A percentile compares a stretch with the other conserved stretches of the same genome.
phyloP scores from a whole-genome alignment of 1,139 yeast genomes.

The Debaryomycetaceae sp. region DNA sequence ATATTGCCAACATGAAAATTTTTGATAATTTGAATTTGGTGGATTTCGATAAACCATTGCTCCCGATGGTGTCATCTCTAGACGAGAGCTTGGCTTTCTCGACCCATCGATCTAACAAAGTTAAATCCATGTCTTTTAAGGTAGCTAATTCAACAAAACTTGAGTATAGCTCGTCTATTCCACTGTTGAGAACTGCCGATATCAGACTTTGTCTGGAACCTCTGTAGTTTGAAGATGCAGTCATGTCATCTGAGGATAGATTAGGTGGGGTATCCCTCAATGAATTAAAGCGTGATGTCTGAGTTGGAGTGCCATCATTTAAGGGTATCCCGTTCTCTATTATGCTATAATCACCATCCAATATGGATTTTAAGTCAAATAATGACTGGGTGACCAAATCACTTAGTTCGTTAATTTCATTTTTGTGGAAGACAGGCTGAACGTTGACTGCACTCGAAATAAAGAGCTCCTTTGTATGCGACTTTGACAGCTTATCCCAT shows the following conservation, averaged over 20 bases:
- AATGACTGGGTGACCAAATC: conserved; percentile 76
- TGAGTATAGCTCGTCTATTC: conserved; percentile 62
- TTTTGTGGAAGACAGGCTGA: conserved; percentile 93
- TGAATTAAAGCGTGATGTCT: neutral
- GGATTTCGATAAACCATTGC: conserved; percentile 2
- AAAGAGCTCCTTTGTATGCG: conserved; percentile 90
- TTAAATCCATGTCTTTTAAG: conserved; percentile 42
- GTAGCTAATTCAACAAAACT: conserved; percentile 64
- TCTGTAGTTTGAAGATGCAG: conserved; percentile 1
- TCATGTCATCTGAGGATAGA: neutral
- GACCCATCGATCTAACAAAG: conserved; percentile 47
- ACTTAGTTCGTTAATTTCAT: conserved; percentile 79
- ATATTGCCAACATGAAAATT: conserved; percentile 61
- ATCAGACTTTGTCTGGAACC: conserved; percentile 5
- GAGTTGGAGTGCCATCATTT: neutral
- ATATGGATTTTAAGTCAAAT: conserved; percentile 80
- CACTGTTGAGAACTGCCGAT: conserved; percentile 23
- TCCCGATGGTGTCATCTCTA: conserved; percentile 8
- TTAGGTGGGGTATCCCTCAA: neutral
- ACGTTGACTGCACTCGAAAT: conserved; percentile 90
- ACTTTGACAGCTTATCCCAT: conserved; percentile 96
- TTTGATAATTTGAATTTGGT: conserved; percentile 50
- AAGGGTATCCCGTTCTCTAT: neutral
- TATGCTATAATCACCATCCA: conserved; percentile 62
- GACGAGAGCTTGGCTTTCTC: conserved; percentile 42